phyloP scores from a whole-genome alignment of 345 rosid species.

The Sisymbrium irio region DNA sequence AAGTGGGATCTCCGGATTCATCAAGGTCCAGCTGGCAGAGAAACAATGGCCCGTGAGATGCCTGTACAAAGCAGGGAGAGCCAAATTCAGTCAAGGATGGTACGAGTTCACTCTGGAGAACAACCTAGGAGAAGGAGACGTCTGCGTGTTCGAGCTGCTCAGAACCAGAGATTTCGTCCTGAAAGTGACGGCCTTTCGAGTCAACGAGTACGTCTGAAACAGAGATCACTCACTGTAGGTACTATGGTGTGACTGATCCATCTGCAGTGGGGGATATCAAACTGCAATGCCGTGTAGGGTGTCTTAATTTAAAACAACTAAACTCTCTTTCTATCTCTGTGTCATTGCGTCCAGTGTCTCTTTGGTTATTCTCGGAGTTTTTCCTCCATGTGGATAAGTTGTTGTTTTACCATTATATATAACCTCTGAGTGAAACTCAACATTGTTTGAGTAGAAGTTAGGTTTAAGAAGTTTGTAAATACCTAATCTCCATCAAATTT shows the following conservation, averaged over 20 bases:
- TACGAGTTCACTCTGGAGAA: conserved; percentile 85
- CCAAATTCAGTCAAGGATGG: conserved; percentile 89
- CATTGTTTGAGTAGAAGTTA: conserved; percentile 30
- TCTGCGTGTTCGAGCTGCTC: conserved; percentile 75
- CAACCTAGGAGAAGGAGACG: conserved; percentile 85
- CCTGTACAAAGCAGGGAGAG: conserved; percentile 79
- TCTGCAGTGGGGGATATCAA: conserved; percentile 11
- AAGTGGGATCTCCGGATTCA: conserved; percentile 79
- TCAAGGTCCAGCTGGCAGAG: conserved; percentile 71
- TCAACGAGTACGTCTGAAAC: conserved; percentile 37
- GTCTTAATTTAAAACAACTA: conserved; percentile 27
- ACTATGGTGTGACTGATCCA: conserved; percentile 11
- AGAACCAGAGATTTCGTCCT: conserved; percentile 69
- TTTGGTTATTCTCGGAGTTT: not conserved
- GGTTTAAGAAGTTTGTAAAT: conserved; percentile 32
- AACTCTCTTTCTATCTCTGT: not conserved
- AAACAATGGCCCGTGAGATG: conserved; percentile 92
- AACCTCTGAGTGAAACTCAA: conserved; percentile 28
- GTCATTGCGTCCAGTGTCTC: conserved; percentile 24
- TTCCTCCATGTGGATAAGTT: conserved; percentile 28
- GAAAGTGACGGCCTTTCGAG: conserved; percentile 74
- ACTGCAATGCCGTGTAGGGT: conserved; percentile 23
- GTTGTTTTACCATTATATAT: conserved; percentile 30
- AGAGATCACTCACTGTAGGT: conserved; percentile 16
- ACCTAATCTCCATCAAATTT: conserved; percentile 36